Conservation (phyloP, 2,329 filamentous ascomycete genomes). For the Xylariomycetidae sp. region DNA sequence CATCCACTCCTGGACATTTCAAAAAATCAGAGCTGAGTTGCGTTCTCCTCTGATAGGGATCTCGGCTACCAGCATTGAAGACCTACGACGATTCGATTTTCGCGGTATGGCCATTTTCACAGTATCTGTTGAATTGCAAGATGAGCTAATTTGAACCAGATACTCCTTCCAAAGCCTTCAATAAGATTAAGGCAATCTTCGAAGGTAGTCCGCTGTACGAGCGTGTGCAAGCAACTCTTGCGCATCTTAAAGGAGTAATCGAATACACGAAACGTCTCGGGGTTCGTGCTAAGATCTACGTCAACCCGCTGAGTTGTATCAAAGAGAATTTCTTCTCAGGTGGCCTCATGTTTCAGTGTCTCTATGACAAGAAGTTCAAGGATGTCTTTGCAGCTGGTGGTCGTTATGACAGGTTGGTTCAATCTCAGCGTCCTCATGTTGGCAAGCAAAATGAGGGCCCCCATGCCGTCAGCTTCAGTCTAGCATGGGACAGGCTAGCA, state of each 20-base stretch:
- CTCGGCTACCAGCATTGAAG: conserved; percentile 84
- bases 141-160: too few relatives aligned
- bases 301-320: conserved; percentile 80
- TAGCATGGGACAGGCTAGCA: conserved; percentile 80
- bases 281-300: conserved; percentile 72
- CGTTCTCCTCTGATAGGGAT: conserved; percentile 77
- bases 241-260: conserved; percentile 74
- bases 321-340: conserved; percentile 88
- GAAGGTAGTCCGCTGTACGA: conserved; percentile 65
- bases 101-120: conserved; percentile 48
- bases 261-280: conserved; percentile 72
- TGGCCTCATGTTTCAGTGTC: conserved; percentile 83
- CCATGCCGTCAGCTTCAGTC: conserved; percentile 87
- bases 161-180: conserved; percentile 51
- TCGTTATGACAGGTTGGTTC: conserved; percentile 85
- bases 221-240: conserved; percentile 69
- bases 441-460: conserved; percentile 58
- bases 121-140: neutral
- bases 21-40: conserved; percentile 76
- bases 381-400: conserved; percentile 92
- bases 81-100: conserved; percentile 88
- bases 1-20: conserved; percentile 74
- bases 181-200: conserved; percentile 55
- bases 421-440: conserved; percentile 71
- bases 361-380: conserved; percentile 77